phyloP scores from a whole-genome alignment of 805 yeast species.

The Saturnispora mendoncae region DNA sequence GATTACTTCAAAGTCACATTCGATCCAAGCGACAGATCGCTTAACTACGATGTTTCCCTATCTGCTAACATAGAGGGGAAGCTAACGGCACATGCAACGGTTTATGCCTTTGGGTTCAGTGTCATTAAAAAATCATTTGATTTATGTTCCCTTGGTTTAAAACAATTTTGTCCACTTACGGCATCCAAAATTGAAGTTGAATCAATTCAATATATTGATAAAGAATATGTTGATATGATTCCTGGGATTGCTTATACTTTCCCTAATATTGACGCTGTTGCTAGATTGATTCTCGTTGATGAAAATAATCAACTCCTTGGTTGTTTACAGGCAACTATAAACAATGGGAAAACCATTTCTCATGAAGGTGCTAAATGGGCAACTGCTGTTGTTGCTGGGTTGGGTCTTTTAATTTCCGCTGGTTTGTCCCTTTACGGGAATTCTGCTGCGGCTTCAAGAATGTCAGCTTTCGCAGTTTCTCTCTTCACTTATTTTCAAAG shows the following conservation, averaged over 20 bases:
- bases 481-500: slow-evolving; percentile 83
- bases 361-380: slow-evolving; percentile 88
- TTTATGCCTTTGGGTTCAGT: slow-evolving; percentile 80
- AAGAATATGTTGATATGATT: slow-evolving; percentile 42
- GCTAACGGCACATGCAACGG: slow-evolving; percentile 59
- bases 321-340: slow-evolving; percentile 66
- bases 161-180: slow-evolving; percentile 81
- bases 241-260: slow-evolving; percentile 84
- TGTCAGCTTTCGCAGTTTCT: slow-evolving; percentile 79
- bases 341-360: slow-evolving; percentile 72
- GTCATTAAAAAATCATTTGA: slow-evolving; percentile 51
- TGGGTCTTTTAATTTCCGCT: slow-evolving; percentile 79
- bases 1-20: slow-evolving; percentile 65
- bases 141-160: slow-evolving; percentile 62
- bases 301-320: slow-evolving; percentile 40
- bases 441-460: slow-evolving; percentile 81
- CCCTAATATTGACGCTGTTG: slow-evolving; percentile 81
- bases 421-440: slow-evolving; percentile 77
- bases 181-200: slow-evolving; percentile 78
- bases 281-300: slow-evolving; percentile 40
- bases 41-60: slow-evolving; percentile 62
- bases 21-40: slow-evolving; percentile 59
- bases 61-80: slow-evolving; percentile 59
- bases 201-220: slow-evolving; percentile 52
- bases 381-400: slow-evolving; percentile 82